Evolutionary conservation across 192 early-diverging fungal genomes (phyloP), one percentile per base, ranked within the genome.

Genomic region (Linnemannia exigua): DNA sequence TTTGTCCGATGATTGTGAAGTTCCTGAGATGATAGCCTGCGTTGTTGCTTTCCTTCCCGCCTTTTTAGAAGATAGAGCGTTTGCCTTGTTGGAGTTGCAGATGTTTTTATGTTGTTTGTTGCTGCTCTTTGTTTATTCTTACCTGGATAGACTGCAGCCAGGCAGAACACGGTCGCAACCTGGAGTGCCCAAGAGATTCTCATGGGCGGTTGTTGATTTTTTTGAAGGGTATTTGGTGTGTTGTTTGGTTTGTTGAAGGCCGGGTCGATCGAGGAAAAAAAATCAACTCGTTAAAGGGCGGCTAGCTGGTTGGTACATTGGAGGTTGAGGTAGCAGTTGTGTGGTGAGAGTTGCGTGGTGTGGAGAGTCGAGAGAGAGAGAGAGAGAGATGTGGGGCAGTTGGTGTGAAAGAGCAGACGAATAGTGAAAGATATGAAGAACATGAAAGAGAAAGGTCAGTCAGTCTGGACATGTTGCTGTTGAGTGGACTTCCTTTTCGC

Each of bases 181-280:
- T 85, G 82, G 35, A 85, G 70, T 17, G 82, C 82, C 82, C 82
- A 85, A 79, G 82, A 85, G 71, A 85, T 85, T 74, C 77, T 79
- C 82, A 85, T 85, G 22, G 82, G 54, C 15, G 33, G 17, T 68
- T 44, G 33, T 68, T 69, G 25, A 33, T 58, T 70, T 4, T 33
- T 44, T 69, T 20, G n/a, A n/a, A n/a, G n/a, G n/a, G n/a, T n/a
- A n/a, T n/a, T n/a, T n/a, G n/a, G n/a, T n/a, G 22, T 36, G 68
- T 61, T 72, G 58, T 71, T 72, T 2, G 44, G 41, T 44, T 72
- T 69, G 66, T 47, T 47, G 52, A 25, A 47, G 58, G 35, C 44
- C 48, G 47, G 20, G 50, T 36, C 44, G 50, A 52, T 74, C 9
- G 50, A 22, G 16, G n/a, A 54, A 33, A 16, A 31, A 63, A 9